Evolutionary conservation across 2,329 filamentous ascomycete genomes (phyloP).

Genomic region (Leptoxyphium fumago): DNA sequence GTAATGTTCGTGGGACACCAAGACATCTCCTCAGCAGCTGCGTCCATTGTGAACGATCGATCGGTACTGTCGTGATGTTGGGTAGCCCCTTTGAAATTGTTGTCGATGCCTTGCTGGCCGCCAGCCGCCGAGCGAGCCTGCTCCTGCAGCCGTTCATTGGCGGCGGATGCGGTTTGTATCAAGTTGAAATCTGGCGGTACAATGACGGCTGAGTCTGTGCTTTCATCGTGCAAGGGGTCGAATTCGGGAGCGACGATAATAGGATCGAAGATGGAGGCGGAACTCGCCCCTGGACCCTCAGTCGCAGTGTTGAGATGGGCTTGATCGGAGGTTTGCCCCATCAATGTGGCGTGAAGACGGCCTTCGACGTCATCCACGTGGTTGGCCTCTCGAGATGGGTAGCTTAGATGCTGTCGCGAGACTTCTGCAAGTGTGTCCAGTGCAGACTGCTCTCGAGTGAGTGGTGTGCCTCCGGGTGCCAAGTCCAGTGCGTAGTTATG

Average conservation of each 20-base stretch:
- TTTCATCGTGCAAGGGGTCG: not conserved
- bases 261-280: not conserved
- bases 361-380: not conserved
- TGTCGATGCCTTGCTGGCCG: not conserved
- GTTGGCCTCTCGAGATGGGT: conserved; percentile 21
- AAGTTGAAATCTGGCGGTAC: conserved; percentile 1
- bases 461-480: conserved; percentile 17
- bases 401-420: conserved; percentile 58
- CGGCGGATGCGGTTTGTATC: conserved; percentile 8
- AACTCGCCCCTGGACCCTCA: not conserved
- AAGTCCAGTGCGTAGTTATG: not conserved
- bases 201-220: not conserved
- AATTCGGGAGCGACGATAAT: not conserved
- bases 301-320: not conserved
- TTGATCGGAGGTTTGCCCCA: not conserved
- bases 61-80: not conserved
- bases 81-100: not conserved
- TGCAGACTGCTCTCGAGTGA: conserved; percentile 47
- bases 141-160: conserved; percentile 3
- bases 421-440: conserved; percentile 80
- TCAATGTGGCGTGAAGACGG: not conserved
- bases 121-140: not conserved
- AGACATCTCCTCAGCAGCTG: not conserved
- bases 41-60: not conserved
- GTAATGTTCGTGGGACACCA: not conserved